phyloP scores from a whole-genome alignment of 73 alveolate species.

The Effrenium voratum region DNA sequence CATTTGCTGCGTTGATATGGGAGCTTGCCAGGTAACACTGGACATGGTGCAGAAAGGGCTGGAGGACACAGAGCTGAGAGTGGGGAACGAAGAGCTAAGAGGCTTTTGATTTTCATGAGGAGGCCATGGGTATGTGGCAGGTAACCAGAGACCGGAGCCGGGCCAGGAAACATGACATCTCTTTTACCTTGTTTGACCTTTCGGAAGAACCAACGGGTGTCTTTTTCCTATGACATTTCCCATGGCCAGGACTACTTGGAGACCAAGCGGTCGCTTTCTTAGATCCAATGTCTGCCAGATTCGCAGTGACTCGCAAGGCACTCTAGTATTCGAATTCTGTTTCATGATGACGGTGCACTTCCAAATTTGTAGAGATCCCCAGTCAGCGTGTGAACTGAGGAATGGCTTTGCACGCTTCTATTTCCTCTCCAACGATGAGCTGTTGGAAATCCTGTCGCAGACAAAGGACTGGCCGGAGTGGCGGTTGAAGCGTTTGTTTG shows the following conservation, averaged over 20 bases:
- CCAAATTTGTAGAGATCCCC: neutral
- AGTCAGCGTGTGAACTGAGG: neutral
- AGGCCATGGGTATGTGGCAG: too few relatives aligned
- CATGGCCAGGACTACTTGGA: constrained; percentile 98
- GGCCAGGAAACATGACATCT: too few relatives aligned
- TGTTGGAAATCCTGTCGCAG: constrained; percentile 99
- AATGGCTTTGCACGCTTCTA: constrained; percentile 95
- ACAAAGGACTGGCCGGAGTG: constrained; percentile 99
- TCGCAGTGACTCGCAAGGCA: neutral
- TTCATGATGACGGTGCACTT: neutral
- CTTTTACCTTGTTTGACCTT: too few relatives aligned
- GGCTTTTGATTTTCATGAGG: too few relatives aligned
- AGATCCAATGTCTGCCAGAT: neutral
- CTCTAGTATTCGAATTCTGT: neutral
- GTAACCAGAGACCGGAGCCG: too few relatives aligned
- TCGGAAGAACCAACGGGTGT: neutral
- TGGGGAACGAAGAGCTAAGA: too few relatives aligned
- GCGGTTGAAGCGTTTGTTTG: too few relatives aligned
- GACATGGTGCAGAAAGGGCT: constrained; percentile 96
- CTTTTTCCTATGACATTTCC: neutral
- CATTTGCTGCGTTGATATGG: neutral
- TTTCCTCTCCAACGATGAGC: constrained; percentile 97
- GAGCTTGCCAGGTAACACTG: constrained; percentile 95
- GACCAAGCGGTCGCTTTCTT: constrained; percentile 95
- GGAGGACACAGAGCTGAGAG: constrained; percentile 95